A percentile compares a stretch with the other conserved stretches of the same genome.
phyloP scores from a whole-genome alignment of 306 rosid genomes.

The Castanospermum australe region DNA sequence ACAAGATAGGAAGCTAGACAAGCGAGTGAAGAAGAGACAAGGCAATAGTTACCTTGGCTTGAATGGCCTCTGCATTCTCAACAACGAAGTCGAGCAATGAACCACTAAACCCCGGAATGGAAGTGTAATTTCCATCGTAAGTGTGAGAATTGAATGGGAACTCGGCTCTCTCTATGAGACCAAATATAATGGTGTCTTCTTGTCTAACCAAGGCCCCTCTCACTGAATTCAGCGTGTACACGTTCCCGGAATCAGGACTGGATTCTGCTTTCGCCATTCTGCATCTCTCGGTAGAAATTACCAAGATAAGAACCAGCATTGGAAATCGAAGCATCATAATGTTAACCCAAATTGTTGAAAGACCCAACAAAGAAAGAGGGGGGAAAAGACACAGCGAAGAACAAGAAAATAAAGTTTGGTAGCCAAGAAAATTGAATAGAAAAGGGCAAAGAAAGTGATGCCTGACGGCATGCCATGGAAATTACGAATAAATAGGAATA shows the following conservation, averaged over 20 bases:
- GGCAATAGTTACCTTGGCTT: constrained; percentile 49
- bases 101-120: constrained; percentile 31
- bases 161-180: constrained; percentile 66
- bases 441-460: neutral
- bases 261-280: constrained; percentile 20
- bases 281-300: neutral
- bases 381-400: neutral
- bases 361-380: neutral
- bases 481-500: neutral
- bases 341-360: neutral
- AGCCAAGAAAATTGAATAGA: neutral
- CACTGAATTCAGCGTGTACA: constrained; percentile 40
- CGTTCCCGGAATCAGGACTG: neutral
- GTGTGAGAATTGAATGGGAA: constrained; percentile 51
- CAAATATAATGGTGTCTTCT: constrained; percentile 66
- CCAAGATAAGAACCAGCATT: constrained; percentile 18
- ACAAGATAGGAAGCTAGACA: neutral
- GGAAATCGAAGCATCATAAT: constrained; percentile 25
- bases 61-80: constrained; percentile 51
- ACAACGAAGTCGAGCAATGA: constrained; percentile 50
- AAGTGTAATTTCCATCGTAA: constrained; percentile 32
- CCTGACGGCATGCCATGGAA: neutral
- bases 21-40: neutral
- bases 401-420: neutral
- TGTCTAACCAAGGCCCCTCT: constrained; percentile 60